These are phyloP conservation scores for Leccinum solheimii DNA, from an alignment of 1,284 basidiomycete genomes.

Conservation along the genomic window DNA sequence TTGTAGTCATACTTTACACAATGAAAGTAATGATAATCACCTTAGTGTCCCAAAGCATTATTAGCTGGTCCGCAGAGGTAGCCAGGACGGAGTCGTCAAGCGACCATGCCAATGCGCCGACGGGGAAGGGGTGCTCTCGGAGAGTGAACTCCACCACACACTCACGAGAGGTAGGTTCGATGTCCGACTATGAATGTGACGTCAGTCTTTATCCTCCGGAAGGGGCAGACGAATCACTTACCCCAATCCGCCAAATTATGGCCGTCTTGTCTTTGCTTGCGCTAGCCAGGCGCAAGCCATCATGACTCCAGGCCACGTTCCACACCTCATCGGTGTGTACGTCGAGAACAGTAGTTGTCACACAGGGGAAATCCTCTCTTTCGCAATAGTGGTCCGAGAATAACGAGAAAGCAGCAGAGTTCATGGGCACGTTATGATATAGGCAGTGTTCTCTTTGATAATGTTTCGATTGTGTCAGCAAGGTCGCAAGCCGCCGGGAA, in stretches of 20 bases:
- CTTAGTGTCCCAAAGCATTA: conserved; percentile 87
- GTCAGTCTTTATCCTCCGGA: conserved; percentile 4
- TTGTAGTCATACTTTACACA: not conserved
- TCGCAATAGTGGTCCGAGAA: conserved; percentile 87
- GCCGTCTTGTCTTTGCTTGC: conserved; percentile 86
- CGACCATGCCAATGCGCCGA: conserved; percentile 88
- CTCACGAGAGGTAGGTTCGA: conserved; percentile 52
- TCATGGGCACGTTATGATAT: conserved; percentile 74
- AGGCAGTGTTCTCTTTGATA: conserved; percentile 79
- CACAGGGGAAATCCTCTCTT: conserved; percentile 40
- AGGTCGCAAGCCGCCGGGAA: conserved; percentile 78
- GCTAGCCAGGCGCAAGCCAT: conserved; percentile 82
- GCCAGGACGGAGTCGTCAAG: conserved; percentile 81
- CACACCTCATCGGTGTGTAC: conserved; percentile 55
- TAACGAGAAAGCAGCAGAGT: conserved; percentile 69
- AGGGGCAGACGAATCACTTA: conserved; percentile 41
- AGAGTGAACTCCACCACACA: conserved; percentile 63
- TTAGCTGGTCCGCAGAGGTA: conserved; percentile 75
- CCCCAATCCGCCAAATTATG: conserved; percentile 87
- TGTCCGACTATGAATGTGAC: conserved; percentile 42
- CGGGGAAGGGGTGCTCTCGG: conserved; percentile 72
- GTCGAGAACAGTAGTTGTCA: too few species aligned
- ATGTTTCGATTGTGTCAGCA: conserved; percentile 84
- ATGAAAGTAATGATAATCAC: conserved; percentile 41
- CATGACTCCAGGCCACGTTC: conserved; percentile 93